Evolutionary conservation across 768 basidiomycete species (phyloP).

Genomic region (Holtermannia corniformis): DNA sequence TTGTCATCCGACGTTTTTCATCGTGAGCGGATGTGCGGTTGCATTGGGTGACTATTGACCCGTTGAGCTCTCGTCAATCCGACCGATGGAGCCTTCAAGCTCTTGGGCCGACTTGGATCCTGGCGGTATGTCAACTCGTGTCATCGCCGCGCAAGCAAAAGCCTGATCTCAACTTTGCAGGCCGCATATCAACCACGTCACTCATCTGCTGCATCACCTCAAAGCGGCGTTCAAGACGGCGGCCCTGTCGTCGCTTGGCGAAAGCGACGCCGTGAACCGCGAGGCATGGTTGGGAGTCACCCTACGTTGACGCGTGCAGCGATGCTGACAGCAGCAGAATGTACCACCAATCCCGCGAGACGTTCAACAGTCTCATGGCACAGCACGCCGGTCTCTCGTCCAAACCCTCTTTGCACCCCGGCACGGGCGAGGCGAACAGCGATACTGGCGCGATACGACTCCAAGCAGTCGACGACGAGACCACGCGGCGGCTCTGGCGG

Average conservation of each 20-base stretch:
- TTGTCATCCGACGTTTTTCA: constrained; percentile 33
- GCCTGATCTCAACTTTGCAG: constrained; percentile 3
- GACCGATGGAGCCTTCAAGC: constrained; percentile 26
- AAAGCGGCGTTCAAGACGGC: constrained; percentile 21
- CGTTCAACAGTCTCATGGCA: constrained; percentile 28
- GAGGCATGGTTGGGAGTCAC: constrained; percentile 28
- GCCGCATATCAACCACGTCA: constrained; percentile 24
- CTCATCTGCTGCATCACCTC: constrained; percentile 22
- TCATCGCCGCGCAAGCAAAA: not conserved
- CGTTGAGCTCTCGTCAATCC: constrained; percentile 29
- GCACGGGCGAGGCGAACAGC: not conserved
- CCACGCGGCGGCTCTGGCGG: not conserved
- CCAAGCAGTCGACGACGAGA: not conserved
- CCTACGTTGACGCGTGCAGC: not conserved
- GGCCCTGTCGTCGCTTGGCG: constrained; percentile 12
- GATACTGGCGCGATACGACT: not conserved
- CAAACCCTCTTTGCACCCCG: constrained; percentile 6
- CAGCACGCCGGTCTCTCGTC: constrained; percentile 21
- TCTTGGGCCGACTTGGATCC: constrained; percentile 10
- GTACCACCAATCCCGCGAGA: constrained; percentile 28
- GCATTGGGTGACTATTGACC: not conserved
- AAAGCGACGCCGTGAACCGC: constrained; percentile 30
- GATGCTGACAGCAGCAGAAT: too few relatives aligned
- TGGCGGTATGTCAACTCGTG: constrained; percentile 22
- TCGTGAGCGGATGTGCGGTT: constrained; percentile 15